Evolutionary conservation across 1,284 basidiomycete species (phyloP).

Genomic region (Porodaedalea pini): DNA sequence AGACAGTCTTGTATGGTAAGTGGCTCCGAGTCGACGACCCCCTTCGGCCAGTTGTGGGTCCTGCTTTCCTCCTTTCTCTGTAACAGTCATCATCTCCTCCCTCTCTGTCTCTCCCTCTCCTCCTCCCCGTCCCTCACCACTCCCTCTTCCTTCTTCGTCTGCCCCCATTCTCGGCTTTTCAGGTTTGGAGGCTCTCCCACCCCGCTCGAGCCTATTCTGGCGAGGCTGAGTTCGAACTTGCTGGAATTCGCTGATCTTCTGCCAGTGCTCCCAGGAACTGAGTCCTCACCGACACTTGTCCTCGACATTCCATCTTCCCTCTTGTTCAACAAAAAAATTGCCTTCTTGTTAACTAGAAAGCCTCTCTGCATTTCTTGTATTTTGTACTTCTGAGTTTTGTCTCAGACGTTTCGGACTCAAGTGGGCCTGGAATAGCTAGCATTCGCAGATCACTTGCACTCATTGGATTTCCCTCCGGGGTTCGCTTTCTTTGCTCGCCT

Average conservation of each 20-base stretch:
- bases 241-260: not conserved
- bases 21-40: not conserved
- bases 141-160: not conserved
- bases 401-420: too few species aligned
- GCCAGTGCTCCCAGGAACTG: not conserved
- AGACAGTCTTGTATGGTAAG: too few species aligned
- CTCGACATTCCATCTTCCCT: not conserved
- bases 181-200: not conserved
- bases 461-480: not conserved
- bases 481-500: not conserved
- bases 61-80: constrained; percentile 5
- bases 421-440: not conserved
- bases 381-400: too few species aligned
- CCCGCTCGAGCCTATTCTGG: not conserved
- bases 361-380: too few species aligned
- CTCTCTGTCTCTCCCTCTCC: not conserved
- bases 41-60: not conserved
- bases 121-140: not conserved
- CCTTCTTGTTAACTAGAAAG: too few species aligned
- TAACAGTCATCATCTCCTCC: constrained; percentile 2
- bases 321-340: not conserved
- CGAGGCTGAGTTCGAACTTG: not conserved
- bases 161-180: not conserved
- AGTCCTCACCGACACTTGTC: too few species aligned
- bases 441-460: not conserved